phyloP scores from a whole-genome alignment of 1,284 basidiomycete species.

The Tilletiopsis washingtonensis region DNA sequence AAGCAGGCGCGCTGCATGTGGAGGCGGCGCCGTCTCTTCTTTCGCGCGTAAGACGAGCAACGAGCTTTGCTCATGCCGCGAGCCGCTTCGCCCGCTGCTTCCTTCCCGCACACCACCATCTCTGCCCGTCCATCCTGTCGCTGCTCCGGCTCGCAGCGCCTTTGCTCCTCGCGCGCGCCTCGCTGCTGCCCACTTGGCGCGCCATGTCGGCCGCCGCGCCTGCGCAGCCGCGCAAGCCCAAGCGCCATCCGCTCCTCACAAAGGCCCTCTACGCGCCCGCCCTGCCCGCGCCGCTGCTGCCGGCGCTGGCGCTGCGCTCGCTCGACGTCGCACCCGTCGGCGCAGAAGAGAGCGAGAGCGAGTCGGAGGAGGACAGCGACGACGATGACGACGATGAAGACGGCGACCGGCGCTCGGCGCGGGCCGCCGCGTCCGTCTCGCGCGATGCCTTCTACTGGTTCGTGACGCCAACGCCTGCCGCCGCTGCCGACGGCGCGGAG shows the following conservation, averaged over 20 bases:
- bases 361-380: not conserved
- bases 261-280: not conserved
- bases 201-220: too few species aligned
- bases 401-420: slow-evolving; percentile 38
- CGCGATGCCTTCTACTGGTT: slow-evolving; percentile 74
- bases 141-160: too few species aligned
- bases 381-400: slow-evolving; percentile 7
- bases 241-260: not conserved
- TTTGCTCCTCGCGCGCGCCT: too few species aligned
- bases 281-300: not conserved
- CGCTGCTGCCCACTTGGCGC: too few species aligned
- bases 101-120: too few species aligned
- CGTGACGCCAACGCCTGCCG: slow-evolving; percentile 56
- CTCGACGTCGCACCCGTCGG: not conserved
- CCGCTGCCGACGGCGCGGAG: slow-evolving; percentile 7
- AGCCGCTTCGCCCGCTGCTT: too few species aligned
- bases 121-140: too few species aligned
- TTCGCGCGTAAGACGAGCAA: too few species aligned
- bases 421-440: slow-evolving; percentile 55
- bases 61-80: too few species aligned
- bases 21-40: too few species aligned
- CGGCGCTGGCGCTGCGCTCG: not conserved
- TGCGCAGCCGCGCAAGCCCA: too few species aligned
- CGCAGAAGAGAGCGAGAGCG: not conserved
- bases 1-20: too few species aligned